Percentiles rank a stretch among this genome's conserved stretches.
These are phyloP conservation scores for Pyrenopolyporus hunteri DNA, from an alignment of 495 filamentous ascomycete species.

Conservation along the genomic window DNA sequence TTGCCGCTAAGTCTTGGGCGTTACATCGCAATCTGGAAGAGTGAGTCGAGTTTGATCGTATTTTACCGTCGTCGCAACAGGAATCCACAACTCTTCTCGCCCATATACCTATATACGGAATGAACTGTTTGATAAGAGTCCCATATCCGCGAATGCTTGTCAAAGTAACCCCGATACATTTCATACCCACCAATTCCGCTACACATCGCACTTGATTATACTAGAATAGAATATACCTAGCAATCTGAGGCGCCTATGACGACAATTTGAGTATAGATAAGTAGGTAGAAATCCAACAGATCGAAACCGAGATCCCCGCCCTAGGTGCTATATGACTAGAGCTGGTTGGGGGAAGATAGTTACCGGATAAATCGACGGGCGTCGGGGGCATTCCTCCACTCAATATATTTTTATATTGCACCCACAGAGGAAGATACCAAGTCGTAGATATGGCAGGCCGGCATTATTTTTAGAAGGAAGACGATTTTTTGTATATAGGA, in stretches of 20 bases:
- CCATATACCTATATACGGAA: too few species aligned
- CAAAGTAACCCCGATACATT: too few species aligned
- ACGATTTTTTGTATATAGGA: conserved; percentile 24
- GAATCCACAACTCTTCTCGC: background rate
- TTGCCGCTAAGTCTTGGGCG: conserved; percentile 14
- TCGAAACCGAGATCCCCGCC: background rate
- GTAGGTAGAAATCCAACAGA: background rate
- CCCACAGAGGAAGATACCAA: conserved; percentile 1
- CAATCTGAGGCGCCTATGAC: too few species aligned
- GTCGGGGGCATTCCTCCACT: background rate
- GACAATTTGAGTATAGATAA: too few species aligned
- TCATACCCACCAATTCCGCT: too few species aligned
- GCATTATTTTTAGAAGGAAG: conserved; percentile 7
- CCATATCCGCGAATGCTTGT: too few species aligned
- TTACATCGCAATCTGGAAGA: conserved; percentile 31
- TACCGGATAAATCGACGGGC: conserved; percentile 33
- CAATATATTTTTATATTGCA: conserved; percentile 16
- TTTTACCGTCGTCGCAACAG: conserved; percentile 23
- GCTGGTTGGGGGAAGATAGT: background rate
- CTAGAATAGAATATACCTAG: too few species aligned
- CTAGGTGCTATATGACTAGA: background rate
- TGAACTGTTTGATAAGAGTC: too few species aligned
- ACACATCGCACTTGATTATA: too few species aligned
- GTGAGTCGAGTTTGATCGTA: conserved; percentile 14
- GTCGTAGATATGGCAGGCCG: background rate